Percentiles rank a stretch among this genome's conserved stretches.
Evolutionary conservation across 164 flowering plant species (phyloP).

Genomic region (Magnolia changhungtana): DNA sequence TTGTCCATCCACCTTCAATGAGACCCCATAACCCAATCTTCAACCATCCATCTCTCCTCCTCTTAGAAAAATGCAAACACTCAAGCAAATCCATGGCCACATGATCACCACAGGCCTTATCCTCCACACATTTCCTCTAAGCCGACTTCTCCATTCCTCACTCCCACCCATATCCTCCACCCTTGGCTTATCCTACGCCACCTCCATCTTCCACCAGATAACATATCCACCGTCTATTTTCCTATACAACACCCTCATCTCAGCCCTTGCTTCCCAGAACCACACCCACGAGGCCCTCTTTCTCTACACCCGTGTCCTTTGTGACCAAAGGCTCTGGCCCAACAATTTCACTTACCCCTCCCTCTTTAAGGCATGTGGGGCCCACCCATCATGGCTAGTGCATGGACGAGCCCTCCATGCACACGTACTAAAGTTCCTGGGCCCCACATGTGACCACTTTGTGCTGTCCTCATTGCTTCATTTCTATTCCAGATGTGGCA

Average conservation of each 20-base stretch:
- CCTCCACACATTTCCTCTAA: constrained; percentile 54
- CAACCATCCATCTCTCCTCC: constrained; percentile 28
- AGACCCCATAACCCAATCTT: constrained; percentile 17
- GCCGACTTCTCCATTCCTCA: constrained; percentile 26
- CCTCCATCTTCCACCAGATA: constrained; percentile 43
- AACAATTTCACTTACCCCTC: constrained; percentile 59
- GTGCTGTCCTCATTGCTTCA: constrained; percentile 45
- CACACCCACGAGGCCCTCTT: constrained; percentile 37
- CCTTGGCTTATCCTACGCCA: constrained; percentile 26
- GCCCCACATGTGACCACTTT: constrained; percentile 37
- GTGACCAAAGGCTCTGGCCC: constrained; percentile 25
- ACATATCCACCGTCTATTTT: constrained; percentile 52
- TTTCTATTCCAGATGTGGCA: constrained; percentile 47
- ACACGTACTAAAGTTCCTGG: constrained; percentile 55
- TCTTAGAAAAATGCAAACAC: constrained; percentile 30
- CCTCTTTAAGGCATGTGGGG: constrained; percentile 53
- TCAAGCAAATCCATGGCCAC: constrained; percentile 42
- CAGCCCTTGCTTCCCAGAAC: constrained; percentile 25
- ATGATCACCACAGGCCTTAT: constrained; percentile 48
- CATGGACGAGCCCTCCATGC: constrained; percentile 47
- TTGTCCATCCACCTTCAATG: constrained; percentile 15
- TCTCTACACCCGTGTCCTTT: constrained; percentile 36
- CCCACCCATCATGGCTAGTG: constrained; percentile 28
- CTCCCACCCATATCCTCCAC: constrained; percentile 27
- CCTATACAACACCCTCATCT: constrained; percentile 57